Conservation (phyloP, 1,284 basidiomycete species). For the Farysia itapuensis region DNA sequence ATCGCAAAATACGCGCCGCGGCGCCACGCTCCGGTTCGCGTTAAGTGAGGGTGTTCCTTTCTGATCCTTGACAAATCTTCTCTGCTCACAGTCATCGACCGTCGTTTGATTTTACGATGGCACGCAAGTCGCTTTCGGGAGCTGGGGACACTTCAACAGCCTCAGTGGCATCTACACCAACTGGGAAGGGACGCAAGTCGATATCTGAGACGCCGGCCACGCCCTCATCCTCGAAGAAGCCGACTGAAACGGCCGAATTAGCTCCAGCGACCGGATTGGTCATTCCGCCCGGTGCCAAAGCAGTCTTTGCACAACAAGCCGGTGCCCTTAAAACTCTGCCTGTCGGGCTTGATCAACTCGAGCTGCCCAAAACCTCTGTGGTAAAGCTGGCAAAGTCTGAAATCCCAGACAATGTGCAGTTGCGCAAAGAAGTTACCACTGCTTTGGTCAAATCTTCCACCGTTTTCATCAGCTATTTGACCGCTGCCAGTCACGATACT, state of each 20-base stretch:
- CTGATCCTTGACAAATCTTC: too few relatives aligned
- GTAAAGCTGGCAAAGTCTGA: conserved; percentile 76
- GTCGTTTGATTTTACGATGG: too few relatives aligned
- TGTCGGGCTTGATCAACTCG: conserved; percentile 73
- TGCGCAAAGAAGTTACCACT: conserved; percentile 81
- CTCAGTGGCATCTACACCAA: conserved; percentile 6
- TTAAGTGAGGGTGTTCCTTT: too few relatives aligned
- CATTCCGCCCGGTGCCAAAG: conserved; percentile 2
- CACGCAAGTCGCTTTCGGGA: conserved; percentile 20
- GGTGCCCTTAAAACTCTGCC: conserved; percentile 6
- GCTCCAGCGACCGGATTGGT: conserved; percentile 1
- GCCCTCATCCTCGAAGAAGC: too few relatives aligned
- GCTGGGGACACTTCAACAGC: neutral
- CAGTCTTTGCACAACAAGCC: conserved; percentile 19
- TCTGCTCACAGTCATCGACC: too few relatives aligned
- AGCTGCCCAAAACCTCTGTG: conserved; percentile 77
- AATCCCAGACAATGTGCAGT: conserved; percentile 77
- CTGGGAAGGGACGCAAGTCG: conserved; percentile 1
- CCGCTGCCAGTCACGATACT: conserved; percentile 77
- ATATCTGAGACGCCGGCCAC: neutral
- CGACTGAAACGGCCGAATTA: neutral
- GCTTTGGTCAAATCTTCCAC: conserved; percentile 82
- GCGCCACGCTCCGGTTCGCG: too few relatives aligned
- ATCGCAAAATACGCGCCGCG: too few relatives aligned
- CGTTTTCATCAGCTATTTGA: conserved; percentile 83